Base-by-base conservation (phyloP, 2,329 filamentous ascomycete genomes). In the Colletotrichum theobromicola region DNA sequence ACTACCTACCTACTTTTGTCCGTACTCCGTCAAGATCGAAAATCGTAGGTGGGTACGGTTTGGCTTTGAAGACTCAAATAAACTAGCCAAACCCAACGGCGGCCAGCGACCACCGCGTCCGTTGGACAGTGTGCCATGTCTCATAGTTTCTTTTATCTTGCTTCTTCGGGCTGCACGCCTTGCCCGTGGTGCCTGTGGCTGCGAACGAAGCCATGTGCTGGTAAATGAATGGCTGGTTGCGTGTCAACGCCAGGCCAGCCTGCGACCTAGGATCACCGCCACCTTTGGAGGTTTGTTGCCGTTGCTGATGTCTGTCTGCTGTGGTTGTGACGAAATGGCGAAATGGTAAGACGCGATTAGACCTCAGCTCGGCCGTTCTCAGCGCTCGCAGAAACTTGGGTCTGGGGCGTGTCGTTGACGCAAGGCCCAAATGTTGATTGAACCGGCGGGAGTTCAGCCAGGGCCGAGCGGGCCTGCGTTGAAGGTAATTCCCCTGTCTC, bases 91-190 rank as follows among this genome's bases (percentile, higher is more conserved):
- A 21, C 32, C 67, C 32, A 67, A 67, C 68, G 62, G 62, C 53
- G 55, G 21, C 37, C 67, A 62, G 62, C 30, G n/a, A 42, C 62
- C 16, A 63, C 35, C n/a, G 28, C 34, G 63, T 67, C 34, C 34
- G 57, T 67, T 53, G 28, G 12, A 28, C 26, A 26, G 35, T 30
- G 26, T 63, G 55, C 57, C 57, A 28, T 72, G 68, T 72, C 57
- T 75, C 63, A 62, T 37, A 18, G n/a, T 74, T 70, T 35, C 46
- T 70, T 70, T 70, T 70, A 8, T 72, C 67, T 67, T 72, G 21
- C 34, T n/a, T 15, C 16, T 24, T 61, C 24, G n/a, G 32, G 32
- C 13, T 37, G 62, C 26, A 57, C 55, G 57, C 68, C 63, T 61
- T 61, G 34, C 37, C 21, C 60, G 57, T 57, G 62, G 62, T 32